These are phyloP conservation scores for Urochloa ruziziensis DNA, from an alignment of 176 grass and related monocot genomes.

Conservation along the genomic window DNA sequence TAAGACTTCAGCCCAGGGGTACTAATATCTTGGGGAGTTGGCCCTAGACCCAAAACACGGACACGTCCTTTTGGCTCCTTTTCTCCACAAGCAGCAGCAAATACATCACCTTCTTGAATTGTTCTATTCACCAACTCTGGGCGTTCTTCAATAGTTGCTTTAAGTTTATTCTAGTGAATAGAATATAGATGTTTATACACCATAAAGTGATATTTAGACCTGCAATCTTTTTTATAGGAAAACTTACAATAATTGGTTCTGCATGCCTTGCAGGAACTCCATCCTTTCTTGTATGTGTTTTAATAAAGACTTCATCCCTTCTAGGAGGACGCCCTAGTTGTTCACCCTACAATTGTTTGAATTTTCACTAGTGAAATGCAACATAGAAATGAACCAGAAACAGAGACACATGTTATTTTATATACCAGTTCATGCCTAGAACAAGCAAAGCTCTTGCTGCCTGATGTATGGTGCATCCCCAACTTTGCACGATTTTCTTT, in stretches of 20 bases:
- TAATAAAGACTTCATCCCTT: background rate
- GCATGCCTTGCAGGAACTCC: background rate
- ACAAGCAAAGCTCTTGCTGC: background rate
- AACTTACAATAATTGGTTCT: background rate
- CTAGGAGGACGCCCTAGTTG: background rate
- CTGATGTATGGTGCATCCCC: background rate
- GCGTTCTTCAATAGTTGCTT: background rate
- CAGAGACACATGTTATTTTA: background rate
- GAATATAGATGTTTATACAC: background rate
- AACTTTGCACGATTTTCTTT: background rate
- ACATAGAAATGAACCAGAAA: background rate
- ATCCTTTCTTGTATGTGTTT: conserved; percentile 6
- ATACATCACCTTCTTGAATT: background rate
- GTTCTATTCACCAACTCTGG: background rate
- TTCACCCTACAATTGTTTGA: background rate
- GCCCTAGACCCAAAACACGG: background rate
- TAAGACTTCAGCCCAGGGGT: background rate
- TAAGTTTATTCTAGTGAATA: background rate
- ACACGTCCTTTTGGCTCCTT: background rate
- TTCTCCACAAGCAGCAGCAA: background rate
- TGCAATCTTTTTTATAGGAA: background rate
- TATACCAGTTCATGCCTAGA: background rate
- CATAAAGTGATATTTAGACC: background rate
- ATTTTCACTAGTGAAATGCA: background rate
- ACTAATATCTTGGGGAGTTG: background rate